phyloP scores from a whole-genome alignment of 225 moss, liverwort and hornwort genomes.

The Rhytidiadelphus loreus region DNA sequence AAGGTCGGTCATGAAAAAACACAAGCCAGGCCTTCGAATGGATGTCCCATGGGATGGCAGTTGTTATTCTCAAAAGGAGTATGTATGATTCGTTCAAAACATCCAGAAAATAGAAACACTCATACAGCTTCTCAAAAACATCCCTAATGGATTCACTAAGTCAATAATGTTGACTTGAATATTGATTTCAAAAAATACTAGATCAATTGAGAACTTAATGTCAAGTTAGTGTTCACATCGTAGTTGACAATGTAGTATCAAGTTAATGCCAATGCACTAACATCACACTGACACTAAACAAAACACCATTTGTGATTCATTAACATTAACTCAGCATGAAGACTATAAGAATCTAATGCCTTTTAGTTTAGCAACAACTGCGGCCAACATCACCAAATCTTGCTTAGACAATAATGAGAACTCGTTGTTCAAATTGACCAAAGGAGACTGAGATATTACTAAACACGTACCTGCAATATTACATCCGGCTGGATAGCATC shows the following conservation, averaged over 20 bases:
- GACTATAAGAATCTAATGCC: not conserved
- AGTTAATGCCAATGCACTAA: not conserved
- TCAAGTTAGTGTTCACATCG: not conserved
- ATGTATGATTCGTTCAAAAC: not conserved
- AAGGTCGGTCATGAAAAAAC: not conserved
- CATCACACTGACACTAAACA: not conserved
- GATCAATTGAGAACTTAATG: not conserved
- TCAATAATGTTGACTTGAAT: not conserved
- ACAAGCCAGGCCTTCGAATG: not conserved
- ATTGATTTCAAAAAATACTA: not conserved
- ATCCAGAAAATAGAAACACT: not conserved
- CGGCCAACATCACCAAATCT: not conserved
- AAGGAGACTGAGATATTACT: not conserved
- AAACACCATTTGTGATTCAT: not conserved
- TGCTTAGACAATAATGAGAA: not conserved
- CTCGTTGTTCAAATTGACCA: not conserved
- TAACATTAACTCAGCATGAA: not conserved
- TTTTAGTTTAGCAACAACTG: not conserved
- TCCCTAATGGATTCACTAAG: too few species aligned
- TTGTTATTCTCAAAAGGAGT: not conserved
- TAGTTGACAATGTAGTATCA: not conserved
- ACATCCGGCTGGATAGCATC: constrained; percentile 71
- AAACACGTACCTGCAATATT: constrained; percentile 62
- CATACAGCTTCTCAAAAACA: not conserved
- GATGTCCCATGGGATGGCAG: not conserved